Conservation (phyloP, 108 stramenopile species). For the Pseudonitzschia pungens region DNA sequence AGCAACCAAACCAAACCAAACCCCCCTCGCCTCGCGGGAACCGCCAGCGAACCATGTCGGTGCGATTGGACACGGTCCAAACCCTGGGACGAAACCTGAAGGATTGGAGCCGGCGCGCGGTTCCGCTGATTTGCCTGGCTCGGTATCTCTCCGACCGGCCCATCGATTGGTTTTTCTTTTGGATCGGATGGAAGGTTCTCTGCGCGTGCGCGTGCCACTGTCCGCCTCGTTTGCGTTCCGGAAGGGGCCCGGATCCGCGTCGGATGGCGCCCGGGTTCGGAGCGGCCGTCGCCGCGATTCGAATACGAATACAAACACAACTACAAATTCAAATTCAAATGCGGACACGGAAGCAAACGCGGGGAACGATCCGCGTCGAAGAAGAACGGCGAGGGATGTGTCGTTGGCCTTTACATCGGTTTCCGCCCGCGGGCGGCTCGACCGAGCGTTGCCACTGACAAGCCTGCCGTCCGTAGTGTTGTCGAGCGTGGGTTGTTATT, state of each 20-base stretch:
- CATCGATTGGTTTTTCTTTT: slow-evolving; percentile 16
- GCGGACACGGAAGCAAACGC: neutral
- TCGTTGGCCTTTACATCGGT: too few species aligned
- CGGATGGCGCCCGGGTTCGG: too few species aligned
- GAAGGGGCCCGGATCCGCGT: too few species aligned
- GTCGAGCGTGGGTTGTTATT: slow-evolving; percentile 8
- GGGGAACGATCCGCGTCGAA: too few species aligned
- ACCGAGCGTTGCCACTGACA: slow-evolving; percentile 2
- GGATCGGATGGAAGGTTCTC: slow-evolving; percentile 13
- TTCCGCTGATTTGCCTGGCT: slow-evolving; percentile 4
- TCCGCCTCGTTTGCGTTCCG: neutral
- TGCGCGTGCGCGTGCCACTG: neutral
- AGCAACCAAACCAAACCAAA: too few species aligned
- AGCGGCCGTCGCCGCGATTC: too few species aligned
- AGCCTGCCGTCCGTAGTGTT: neutral
- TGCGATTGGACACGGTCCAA: slow-evolving; percentile 3
- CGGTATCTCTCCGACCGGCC: slow-evolving; percentile 8
- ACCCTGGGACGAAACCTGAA: neutral
- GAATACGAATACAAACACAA: too few species aligned
- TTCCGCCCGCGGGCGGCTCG: too few species aligned
- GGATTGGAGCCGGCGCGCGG: neutral
- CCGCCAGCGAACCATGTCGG: neutral
- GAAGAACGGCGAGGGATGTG: too few species aligned
- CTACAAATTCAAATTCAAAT: neutral
- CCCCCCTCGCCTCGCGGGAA: neutral